Evolutionary conservation across 2,329 filamentous ascomycete species (phyloP).

Genomic region (Colletotrichum sp.): DNA sequence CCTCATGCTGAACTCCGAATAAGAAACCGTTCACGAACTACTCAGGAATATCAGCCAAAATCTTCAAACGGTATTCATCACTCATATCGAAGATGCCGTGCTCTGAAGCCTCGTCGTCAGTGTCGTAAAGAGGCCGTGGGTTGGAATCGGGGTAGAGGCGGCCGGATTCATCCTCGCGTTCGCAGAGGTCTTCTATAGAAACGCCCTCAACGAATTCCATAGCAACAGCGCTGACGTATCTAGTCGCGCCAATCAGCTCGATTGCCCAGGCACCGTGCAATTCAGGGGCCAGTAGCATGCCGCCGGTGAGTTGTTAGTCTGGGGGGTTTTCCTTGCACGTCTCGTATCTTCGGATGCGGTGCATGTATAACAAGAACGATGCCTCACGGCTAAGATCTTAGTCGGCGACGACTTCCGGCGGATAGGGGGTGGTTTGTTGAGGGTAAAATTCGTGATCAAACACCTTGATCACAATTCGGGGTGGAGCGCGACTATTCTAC

Average conservation of each 20-base stretch:
- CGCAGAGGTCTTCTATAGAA: neutral
- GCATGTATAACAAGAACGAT: neutral
- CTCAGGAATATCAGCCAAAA: neutral
- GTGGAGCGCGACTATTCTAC: neutral
- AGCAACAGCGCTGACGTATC: fast-evolving
- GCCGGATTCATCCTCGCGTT: neutral
- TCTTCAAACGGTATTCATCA: neutral
- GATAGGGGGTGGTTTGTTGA: fast-evolving
- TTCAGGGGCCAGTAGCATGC: neutral
- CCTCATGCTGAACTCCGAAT: neutral
- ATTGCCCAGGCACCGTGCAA: neutral
- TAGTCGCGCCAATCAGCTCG: fast-evolving
- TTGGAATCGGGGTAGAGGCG: fast-evolving
- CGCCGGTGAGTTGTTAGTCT: neutral
- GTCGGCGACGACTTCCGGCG: neutral
- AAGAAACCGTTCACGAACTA: no score
- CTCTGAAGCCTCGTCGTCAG: neutral
- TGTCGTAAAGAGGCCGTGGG: neutral
- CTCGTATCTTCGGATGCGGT: neutral
- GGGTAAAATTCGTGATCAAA: neutral
- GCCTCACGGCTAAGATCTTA: neutral
- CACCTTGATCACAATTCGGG: neutral
- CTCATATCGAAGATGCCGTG: neutral
- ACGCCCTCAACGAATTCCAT: neutral
- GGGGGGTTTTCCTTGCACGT: no score